These are phyloP conservation scores for Xylaria sp. DNA, from an alignment of 2,329 filamentous ascomycete genomes.

Conservation along the genomic window DNA sequence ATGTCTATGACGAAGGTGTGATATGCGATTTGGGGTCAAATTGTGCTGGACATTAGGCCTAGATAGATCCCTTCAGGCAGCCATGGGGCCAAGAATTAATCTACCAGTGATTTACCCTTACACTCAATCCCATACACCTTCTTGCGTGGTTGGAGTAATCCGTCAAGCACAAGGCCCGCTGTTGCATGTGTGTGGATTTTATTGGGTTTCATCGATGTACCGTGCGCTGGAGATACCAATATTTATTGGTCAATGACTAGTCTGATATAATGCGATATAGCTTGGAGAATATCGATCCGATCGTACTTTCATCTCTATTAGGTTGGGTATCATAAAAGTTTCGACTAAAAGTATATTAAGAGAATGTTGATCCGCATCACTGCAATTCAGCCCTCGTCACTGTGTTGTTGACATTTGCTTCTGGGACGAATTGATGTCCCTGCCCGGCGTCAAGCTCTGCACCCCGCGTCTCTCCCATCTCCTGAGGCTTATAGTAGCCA, in stretches of 20 bases:
- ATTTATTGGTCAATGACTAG: neutral
- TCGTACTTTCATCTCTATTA: slow-evolving; percentile 14
- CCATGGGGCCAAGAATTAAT: neutral
- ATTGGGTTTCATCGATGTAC: neutral
- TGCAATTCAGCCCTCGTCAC: slow-evolving; percentile 24
- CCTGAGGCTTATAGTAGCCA: slow-evolving; percentile 25
- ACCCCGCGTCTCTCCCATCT: slow-evolving; percentile 15
- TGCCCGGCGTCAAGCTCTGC: slow-evolving; percentile 30
- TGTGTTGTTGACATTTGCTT: slow-evolving; percentile 10
- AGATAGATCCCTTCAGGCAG: neutral
- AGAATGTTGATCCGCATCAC: neutral
- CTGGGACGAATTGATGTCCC: slow-evolving; percentile 24
- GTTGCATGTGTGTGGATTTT: neutral
- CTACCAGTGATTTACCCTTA: neutral
- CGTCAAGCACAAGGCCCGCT: neutral
- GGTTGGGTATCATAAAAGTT: slow-evolving; percentile 27
- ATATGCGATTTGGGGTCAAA: neutral
- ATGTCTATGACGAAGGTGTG: too few relatives aligned
- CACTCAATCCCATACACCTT: neutral
- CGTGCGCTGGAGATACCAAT: neutral
- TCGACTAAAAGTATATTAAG: slow-evolving; percentile 1
- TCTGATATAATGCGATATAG: neutral
- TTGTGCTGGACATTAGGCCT: neutral
- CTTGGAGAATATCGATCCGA: neutral
- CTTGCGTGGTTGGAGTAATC: neutral